Evolutionary conservation across 352 stramenopile genomes (phyloP), one percentile per base, ranked within the genome.

Genomic region (Globisporangium spinosum): DNA sequence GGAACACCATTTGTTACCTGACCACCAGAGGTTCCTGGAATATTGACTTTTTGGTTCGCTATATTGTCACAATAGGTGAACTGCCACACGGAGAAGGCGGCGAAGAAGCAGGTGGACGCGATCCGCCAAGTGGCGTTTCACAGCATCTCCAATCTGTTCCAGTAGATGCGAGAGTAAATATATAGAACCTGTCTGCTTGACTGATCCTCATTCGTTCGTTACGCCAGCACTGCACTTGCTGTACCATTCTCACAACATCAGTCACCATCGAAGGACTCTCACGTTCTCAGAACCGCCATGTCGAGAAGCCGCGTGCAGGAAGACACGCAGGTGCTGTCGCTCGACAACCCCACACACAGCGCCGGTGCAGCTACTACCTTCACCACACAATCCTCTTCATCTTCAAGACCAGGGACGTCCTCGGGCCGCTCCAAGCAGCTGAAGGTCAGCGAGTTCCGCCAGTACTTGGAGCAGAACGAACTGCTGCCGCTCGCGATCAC

Each of bases 381-480:
- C 0, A 1, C 53, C 1, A 5, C 23, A 38, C 38, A 23, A 2
- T 38, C 61, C 3, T 53, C 35, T 8, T 64, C 49, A 4, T 65
- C 58, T 8, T 38, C 35, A 13, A 35, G 47, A 6, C 56, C 63
- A 12, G 53, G 58, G 7, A 70, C 62, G 45, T 56, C 67, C 29
- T 64, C 67, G 9, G 53, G 79, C 15, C 77, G 71, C 55, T 85
- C 80, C 55, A 79, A 90, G 68, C 47, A 73, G 43, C n/a, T 53
- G 5, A 89, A 89, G 55, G 66, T 78, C 35, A 91, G 81, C 65
- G 84, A 93, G 61, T 94, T 94, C 65, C 84, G 86, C 27, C 80
- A 80, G 60, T 91, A 81, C 58, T 69, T 91, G 32, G 84, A 93
- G 53, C 82, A 77, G 25, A 72, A 89, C 13, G 84, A 91, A 45